Conservation (phyloP, 2,329 filamentous ascomycete species). For the Pezicula radicicola region DNA sequence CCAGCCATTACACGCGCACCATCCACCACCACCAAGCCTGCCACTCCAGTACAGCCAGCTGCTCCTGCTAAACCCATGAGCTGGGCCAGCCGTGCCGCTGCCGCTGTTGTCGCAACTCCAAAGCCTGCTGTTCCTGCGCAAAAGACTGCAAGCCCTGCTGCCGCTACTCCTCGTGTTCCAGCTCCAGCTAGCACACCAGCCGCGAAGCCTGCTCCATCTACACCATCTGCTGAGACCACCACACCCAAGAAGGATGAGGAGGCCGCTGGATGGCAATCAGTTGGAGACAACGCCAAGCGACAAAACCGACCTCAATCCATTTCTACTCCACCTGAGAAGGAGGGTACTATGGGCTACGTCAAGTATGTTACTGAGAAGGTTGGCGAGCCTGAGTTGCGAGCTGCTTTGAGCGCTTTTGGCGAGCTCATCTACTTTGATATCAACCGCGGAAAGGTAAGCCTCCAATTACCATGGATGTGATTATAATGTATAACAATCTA, state of each 20-base stretch:
- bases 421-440: conserved; percentile 73
- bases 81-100: conserved; percentile 70
- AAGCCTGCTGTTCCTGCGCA: conserved; percentile 54
- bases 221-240: conserved; percentile 48
- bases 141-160: conserved; percentile 54
- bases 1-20: conserved; percentile 42
- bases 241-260: conserved; percentile 27
- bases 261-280: conserved; percentile 80
- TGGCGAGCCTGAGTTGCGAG: conserved; percentile 67
- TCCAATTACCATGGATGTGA: background rate
- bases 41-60: conserved; percentile 50
- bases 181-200: conserved; percentile 37
- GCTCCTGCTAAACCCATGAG: conserved; percentile 61
- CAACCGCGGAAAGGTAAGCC: conserved; percentile 76
- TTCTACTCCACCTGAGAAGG: conserved; percentile 63
- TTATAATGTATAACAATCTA: conserved; percentile 6
- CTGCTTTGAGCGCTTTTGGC: conserved; percentile 68
- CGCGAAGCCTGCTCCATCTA: conserved; percentile 36
- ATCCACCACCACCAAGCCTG: conserved; percentile 31
- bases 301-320: conserved; percentile 72
- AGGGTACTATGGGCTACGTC: conserved; percentile 82
- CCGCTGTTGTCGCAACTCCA: conserved; percentile 48
- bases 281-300: conserved; percentile 75
- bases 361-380: conserved; percentile 95
- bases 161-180: conserved; percentile 51